These are phyloP conservation scores for Forsythia suspensa DNA, from an alignment of 257 asterid genomes.

Conservation along the genomic window DNA sequence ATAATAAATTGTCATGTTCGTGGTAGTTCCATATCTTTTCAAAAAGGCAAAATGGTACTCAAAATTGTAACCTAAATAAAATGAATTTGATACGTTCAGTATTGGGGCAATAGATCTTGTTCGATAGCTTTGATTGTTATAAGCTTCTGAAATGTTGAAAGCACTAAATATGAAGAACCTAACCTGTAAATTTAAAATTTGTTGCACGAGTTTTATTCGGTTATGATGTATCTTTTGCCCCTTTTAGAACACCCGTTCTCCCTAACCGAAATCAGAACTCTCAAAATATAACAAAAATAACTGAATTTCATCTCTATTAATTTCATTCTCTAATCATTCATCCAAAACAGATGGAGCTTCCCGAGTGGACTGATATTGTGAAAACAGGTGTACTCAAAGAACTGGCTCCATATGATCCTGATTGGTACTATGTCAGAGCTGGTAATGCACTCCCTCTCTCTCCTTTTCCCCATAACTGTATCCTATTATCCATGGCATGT, in stretches of 20 bases:
- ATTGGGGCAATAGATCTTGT: neutral
- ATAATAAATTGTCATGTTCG: neutral
- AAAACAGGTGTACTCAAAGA: slow-evolving; percentile 47
- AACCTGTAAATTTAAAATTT: neutral
- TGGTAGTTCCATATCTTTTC: neutral
- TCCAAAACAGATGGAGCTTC: slow-evolving; percentile 44
- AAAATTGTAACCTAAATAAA: neutral
- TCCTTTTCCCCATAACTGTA: neutral
- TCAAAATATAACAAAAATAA: too few species aligned
- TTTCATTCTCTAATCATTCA: neutral
- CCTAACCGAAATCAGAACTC: neutral
- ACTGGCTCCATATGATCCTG: slow-evolving; percentile 78
- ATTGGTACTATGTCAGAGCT: slow-evolving; percentile 92
- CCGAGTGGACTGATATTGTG: slow-evolving; percentile 53
- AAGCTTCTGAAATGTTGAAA: neutral
- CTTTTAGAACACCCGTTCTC: neutral
- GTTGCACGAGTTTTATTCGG: neutral
- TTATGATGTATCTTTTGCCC: neutral
- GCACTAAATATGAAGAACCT: neutral
- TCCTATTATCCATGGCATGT: neutral
- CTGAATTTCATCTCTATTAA: neutral
- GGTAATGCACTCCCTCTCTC: slow-evolving; percentile 37
- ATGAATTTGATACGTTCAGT: neutral
- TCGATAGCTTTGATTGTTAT: neutral
- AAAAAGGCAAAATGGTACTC: neutral